Evolutionary conservation across 1,139 yeast species (phyloP).

Genomic region (Nakaseomyces kungkrabaensis): DNA sequence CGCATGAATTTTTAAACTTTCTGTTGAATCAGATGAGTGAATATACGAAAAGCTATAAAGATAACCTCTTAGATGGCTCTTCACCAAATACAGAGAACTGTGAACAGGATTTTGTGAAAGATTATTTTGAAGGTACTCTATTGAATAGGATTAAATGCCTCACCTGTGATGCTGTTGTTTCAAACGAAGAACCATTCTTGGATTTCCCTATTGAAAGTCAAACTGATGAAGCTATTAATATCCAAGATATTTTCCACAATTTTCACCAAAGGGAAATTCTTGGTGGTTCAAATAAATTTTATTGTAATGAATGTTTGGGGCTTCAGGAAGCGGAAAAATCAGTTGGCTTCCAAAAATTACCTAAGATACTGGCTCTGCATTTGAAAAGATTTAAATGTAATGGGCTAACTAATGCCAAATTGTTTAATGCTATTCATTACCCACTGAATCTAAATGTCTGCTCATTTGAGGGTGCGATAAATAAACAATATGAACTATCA

Average conservation of each 20-base stretch:
- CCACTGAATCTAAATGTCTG: conserved; percentile 65
- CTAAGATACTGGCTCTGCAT: conserved; percentile 72
- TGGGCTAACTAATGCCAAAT: conserved; percentile 69
- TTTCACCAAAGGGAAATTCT: conserved; percentile 81
- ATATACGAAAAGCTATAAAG: conserved; percentile 19
- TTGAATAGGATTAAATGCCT: conserved; percentile 86
- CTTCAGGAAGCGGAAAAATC: conserved; percentile 91
- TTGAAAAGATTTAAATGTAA: conserved; percentile 86
- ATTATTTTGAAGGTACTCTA: conserved; percentile 72
- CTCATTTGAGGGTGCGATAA: conserved; percentile 42
- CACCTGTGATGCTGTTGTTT: conserved; percentile 78
- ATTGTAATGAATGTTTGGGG: conserved; percentile 84
- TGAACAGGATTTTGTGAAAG: conserved; percentile 45
- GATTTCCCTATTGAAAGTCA: conserved; percentile 75
- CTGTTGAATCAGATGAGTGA: conserved; percentile 77
- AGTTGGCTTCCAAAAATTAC: conserved; percentile 71
- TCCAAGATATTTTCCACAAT: conserved; percentile 65
- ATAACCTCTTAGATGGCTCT: background rate
- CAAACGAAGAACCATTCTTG: conserved; percentile 75
- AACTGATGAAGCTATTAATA: conserved; percentile 56
- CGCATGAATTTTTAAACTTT: conserved; percentile 90
- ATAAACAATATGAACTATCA: conserved; percentile 63
- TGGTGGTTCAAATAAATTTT: conserved; percentile 80
- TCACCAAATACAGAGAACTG: conserved; percentile 14
- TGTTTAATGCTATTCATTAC: conserved; percentile 77